Percentiles rank a stretch among this genome's conserved stretches.
phyloP scores from a whole-genome alignment of 2,329 filamentous ascomycete genomes.

The Penicillium expansum region DNA sequence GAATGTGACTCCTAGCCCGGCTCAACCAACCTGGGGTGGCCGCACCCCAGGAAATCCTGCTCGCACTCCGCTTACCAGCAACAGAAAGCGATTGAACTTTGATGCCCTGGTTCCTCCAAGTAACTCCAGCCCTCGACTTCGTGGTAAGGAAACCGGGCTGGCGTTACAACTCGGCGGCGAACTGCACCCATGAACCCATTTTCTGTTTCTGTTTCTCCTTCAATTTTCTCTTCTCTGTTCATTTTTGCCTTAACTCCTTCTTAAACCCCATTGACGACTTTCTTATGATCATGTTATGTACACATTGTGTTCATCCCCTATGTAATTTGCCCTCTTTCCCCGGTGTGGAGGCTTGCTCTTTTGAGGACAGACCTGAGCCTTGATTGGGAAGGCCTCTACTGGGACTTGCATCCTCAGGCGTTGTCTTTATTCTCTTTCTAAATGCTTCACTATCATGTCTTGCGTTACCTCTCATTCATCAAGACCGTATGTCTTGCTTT shows the following conservation, averaged over 20 bases:
- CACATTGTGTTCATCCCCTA: constrained; percentile 18
- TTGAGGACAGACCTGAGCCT: background rate
- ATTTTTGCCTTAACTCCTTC: constrained; percentile 22
- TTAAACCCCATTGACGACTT: constrained; percentile 23
- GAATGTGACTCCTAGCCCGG: constrained; percentile 94
- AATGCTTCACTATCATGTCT: constrained; percentile 6
- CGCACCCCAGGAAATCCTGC: constrained; percentile 53
- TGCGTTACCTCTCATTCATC: constrained; percentile 10
- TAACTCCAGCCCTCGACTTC: constrained; percentile 43
- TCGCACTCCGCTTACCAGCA: constrained; percentile 69
- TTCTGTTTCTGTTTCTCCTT: background rate
- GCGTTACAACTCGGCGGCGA: constrained; percentile 66
- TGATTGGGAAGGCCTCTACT: background rate
- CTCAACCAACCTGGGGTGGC: constrained; percentile 73
- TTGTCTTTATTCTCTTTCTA: constrained; percentile 18
- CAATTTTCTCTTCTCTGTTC: constrained; percentile 19
- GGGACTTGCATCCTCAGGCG: constrained; percentile 23
- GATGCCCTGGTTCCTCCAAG: constrained; percentile 66
- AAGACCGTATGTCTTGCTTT: constrained; percentile 4
- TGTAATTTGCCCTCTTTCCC: constrained; percentile 11
- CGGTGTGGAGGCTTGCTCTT: background rate
- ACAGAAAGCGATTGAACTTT: constrained; percentile 77
- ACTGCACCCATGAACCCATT: constrained; percentile 50
- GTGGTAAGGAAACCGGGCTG: constrained; percentile 51
- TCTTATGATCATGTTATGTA: constrained; percentile 24